Percentiles rank a stretch among this genome's conserved stretches.
Evolutionary conservation across 1,284 basidiomycete species (phyloP).

Genomic region (Moesziomyces globuligerus): DNA sequence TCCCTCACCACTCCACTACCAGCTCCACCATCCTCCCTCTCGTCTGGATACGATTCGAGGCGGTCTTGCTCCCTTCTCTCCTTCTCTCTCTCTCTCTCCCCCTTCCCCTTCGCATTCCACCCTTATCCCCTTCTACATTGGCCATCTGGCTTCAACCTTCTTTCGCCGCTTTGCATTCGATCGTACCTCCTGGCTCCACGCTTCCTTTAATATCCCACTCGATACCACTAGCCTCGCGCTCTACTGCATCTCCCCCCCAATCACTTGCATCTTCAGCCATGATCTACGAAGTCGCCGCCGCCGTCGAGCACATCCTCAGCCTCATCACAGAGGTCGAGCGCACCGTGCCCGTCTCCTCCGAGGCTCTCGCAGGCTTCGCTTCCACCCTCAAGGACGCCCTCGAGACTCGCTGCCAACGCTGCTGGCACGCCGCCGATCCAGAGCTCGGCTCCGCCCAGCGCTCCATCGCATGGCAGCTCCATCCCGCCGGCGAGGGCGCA

Average conservation of each 20-base stretch:
- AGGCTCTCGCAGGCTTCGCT: slow-evolving; percentile 27
- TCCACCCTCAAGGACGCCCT: slow-evolving; percentile 48
- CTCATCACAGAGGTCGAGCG: slow-evolving; percentile 22
- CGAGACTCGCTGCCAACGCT: slow-evolving; percentile 34
- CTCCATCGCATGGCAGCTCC: slow-evolving; percentile 51
- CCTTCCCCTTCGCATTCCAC: too few relatives aligned
- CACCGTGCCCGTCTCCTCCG: slow-evolving; percentile 8
- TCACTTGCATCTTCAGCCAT: slow-evolving; percentile 14
- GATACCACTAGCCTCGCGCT: neutral
- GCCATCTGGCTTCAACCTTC: slow-evolving; percentile 1
- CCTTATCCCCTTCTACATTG: too few relatives aligned
- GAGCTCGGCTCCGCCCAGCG: slow-evolving; percentile 47
- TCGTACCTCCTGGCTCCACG: neutral
- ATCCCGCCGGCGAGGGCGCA: slow-evolving; percentile 48
- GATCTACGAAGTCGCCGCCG: slow-evolving; percentile 52
- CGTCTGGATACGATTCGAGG: slow-evolving; percentile 47
- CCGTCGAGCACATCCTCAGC: slow-evolving; percentile 36
- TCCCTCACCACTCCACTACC: slow-evolving; percentile 5
- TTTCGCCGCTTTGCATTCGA: neutral
- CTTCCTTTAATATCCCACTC: neutral
- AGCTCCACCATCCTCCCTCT: slow-evolving; percentile 12
- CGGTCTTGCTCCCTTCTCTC: slow-evolving; percentile 3
- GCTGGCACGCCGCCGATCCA: slow-evolving; percentile 31
- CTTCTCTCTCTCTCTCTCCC: slow-evolving; percentile 1
- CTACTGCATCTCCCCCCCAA: neutral